A percentile compares a stretch with the other conserved stretches of the same genome.
phyloP scores from a whole-genome alignment of 345 rosid genomes.

The Gossypium sturtianum region DNA sequence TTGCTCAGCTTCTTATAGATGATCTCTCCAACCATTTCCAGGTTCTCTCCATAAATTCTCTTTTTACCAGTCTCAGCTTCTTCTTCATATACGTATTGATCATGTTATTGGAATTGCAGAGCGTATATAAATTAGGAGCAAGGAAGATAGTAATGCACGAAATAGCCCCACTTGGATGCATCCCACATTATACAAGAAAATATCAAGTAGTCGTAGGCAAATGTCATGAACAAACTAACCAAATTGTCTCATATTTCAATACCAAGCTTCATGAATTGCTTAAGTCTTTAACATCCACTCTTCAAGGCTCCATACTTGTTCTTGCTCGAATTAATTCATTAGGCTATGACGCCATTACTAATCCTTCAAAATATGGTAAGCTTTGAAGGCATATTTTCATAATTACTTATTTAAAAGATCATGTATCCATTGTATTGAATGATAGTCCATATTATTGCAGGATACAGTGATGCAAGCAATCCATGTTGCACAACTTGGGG shows the following conservation, averaged over 20 bases:
- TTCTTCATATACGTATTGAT: background rate
- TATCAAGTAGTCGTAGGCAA: slow-evolving; percentile 13
- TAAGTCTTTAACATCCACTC: slow-evolving; percentile 3
- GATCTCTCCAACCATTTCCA: slow-evolving; percentile 20
- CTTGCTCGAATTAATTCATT: slow-evolving; percentile 10
- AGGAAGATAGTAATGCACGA: slow-evolving; percentile 38
- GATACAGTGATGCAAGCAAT: slow-evolving; percentile 30
- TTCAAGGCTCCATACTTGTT: background rate
- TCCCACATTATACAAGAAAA: slow-evolving; percentile 27
- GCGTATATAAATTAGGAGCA: slow-evolving; percentile 30
- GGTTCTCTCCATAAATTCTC: slow-evolving; percentile 16
- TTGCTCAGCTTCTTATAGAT: slow-evolving; percentile 25
- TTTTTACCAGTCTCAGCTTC: background rate
- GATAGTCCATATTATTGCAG: slow-evolving; percentile 11
- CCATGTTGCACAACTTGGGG: slow-evolving; percentile 41
- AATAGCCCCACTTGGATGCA: slow-evolving; percentile 48
- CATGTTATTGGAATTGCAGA: slow-evolving; percentile 15
- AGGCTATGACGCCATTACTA: background rate
- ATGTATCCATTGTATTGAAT: background rate
- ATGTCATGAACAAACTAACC: slow-evolving; percentile 31
- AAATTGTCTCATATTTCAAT: slow-evolving; percentile 25
- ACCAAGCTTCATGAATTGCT: slow-evolving; percentile 23
- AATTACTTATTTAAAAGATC: no score
- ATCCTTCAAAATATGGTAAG: slow-evolving; percentile 1
- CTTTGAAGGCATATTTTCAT: background rate